Evolutionary conservation across 192 early-diverging fungal species (phyloP).

Genomic region (Chytriomyces sp.): DNA sequence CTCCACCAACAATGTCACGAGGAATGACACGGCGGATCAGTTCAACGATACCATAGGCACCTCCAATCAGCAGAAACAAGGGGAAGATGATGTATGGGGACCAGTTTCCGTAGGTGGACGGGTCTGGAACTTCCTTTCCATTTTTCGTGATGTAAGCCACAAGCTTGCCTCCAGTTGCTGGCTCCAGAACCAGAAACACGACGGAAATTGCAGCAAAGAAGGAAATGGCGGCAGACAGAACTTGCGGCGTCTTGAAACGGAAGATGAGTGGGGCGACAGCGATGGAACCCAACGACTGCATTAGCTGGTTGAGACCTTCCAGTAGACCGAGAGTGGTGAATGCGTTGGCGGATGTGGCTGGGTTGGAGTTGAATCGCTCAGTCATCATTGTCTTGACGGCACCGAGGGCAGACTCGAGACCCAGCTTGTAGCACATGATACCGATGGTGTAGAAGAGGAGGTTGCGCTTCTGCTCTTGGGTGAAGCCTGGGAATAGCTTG

Average conservation of each 20-base stretch:
- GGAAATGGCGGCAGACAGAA: not conserved
- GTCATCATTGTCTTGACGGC: too few relatives aligned
- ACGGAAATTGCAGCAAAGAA: not conserved
- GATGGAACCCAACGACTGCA: not conserved
- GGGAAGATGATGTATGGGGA: conserved; percentile 10
- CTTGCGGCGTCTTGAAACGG: not conserved
- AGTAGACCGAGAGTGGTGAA: too few relatives aligned
- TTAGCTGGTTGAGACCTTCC: too few relatives aligned
- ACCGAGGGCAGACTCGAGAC: not conserved
- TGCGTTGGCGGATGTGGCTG: too few relatives aligned
- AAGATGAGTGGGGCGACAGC: too few relatives aligned
- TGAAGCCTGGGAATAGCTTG: conserved; percentile 3
- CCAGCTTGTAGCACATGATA: conserved; percentile 52
- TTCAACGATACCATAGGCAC: conserved; percentile 63
- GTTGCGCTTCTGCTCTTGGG: conserved; percentile 40
- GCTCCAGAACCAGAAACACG: not conserved
- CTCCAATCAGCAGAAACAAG: conserved; percentile 56
- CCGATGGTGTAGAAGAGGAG: conserved; percentile 53
- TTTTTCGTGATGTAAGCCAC: not conserved
- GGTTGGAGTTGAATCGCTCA: too few relatives aligned
- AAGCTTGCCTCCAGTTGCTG: not conserved
- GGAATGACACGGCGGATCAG: conserved; percentile 65
- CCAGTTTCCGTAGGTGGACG: conserved; percentile 6
- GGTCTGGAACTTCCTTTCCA: conserved; percentile 38
- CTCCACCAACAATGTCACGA: conserved; percentile 61